Percentiles rank a stretch among this genome's conserved stretches.
phyloP scores from a whole-genome alignment of 805 yeast species.

The Kurtzmaniella fragi region DNA sequence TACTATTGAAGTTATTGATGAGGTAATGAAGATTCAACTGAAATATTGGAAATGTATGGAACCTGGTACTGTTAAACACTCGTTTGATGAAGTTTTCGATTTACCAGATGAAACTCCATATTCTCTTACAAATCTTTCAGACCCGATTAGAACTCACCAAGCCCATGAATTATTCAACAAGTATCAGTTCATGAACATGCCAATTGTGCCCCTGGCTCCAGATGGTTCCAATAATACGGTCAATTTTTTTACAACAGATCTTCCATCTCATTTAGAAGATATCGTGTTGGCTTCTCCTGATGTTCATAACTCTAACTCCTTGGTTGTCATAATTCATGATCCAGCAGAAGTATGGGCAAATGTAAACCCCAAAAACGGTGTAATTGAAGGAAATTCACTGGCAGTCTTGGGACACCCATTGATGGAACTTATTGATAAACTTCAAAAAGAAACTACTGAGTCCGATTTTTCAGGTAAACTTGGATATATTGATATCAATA shows the following conservation, averaged over 20 bases:
- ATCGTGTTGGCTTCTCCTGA: slow-evolving; percentile 69
- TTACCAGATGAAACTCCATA: slow-evolving; percentile 23
- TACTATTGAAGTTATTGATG: slow-evolving; percentile 74
- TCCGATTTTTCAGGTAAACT: slow-evolving; percentile 21
- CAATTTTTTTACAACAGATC: slow-evolving; percentile 28
- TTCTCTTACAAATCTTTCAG: slow-evolving; percentile 52
- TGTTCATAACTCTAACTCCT: slow-evolving; percentile 56
- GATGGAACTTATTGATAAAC: slow-evolving; percentile 54
- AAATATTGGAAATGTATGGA: slow-evolving; percentile 82
- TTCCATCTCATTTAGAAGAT: slow-evolving; percentile 52
- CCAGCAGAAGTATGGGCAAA: slow-evolving; percentile 92
- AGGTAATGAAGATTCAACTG: slow-evolving; percentile 75
- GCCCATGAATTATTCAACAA: slow-evolving; percentile 48
- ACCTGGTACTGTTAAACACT: slow-evolving; percentile 51
- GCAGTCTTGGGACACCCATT: slow-evolving; percentile 72
- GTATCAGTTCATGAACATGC: slow-evolving; percentile 61
- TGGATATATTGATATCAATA: slow-evolving; percentile 80
- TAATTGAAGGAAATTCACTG: slow-evolving; percentile 66
- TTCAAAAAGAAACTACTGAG: slow-evolving; percentile 31
- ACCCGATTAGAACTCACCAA: slow-evolving; percentile 73
- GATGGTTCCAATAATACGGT: slow-evolving; percentile 15
- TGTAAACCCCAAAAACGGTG: slow-evolving; percentile 73
- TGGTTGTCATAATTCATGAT: slow-evolving; percentile 77
- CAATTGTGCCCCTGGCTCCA: slow-evolving; percentile 38
- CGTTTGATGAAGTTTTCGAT: slow-evolving; percentile 37